A percentile compares a stretch with the other conserved stretches of the same genome.
phyloP scores from a whole-genome alignment of 305 asterid species.

The Plantago coronopus region DNA sequence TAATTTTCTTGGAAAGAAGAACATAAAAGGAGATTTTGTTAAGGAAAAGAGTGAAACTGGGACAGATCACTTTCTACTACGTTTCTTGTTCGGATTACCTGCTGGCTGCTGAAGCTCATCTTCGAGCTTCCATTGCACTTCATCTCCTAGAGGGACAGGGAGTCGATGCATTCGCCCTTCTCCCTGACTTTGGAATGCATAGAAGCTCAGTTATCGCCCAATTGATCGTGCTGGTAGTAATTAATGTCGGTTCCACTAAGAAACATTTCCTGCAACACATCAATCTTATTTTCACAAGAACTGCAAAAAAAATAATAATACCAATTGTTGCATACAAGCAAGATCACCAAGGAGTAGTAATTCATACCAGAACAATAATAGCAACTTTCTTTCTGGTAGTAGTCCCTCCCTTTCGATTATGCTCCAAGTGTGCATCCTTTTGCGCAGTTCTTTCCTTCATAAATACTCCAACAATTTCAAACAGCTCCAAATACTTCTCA shows the following conservation, averaged over 20 bases:
- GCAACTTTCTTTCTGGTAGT: slow-evolving; percentile 1
- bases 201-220: slow-evolving; percentile 13
- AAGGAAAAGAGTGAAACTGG: no score
- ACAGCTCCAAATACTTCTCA: slow-evolving; percentile 1
- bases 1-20: no score
- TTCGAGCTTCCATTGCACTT: background rate
- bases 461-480: slow-evolving; percentile 2
- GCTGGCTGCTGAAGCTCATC: slow-evolving; percentile 1
- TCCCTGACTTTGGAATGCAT: background rate
- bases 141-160: no score
- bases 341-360: background rate
- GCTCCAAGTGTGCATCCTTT: background rate
- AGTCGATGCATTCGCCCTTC: no score
- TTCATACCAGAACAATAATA: slow-evolving; percentile 9
- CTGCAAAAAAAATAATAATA: no score
- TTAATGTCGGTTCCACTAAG: slow-evolving; percentile 5
- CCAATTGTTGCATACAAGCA: slow-evolving; percentile 23
- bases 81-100: background rate
- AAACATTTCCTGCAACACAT: slow-evolving; percentile 3
- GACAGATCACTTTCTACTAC: slow-evolving; percentile 6
- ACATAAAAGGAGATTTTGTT: no score
- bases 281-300: slow-evolving; percentile 23
- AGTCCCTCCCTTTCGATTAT: background rate
- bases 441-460: background rate
- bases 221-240: slow-evolving; percentile 5